Evolutionary conservation across 371 early-diverging fungal species (phyloP).

Genomic region (Choanephora cucurbitarum): DNA sequence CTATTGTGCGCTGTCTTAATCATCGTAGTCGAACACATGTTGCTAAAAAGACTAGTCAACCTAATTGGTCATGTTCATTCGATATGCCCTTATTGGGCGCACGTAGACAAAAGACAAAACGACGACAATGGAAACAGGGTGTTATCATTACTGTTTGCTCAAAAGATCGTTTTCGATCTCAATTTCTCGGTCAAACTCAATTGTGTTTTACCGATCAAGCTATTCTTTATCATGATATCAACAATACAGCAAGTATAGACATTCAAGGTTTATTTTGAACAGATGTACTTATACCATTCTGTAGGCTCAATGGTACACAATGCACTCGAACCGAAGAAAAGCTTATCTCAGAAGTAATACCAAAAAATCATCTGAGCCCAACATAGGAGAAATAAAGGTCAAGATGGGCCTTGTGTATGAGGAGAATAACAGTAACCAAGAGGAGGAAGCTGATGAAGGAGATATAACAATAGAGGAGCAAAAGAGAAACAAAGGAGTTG

Average conservation of each 20-base stretch:
- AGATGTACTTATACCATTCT: no score
- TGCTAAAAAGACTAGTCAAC: constrained; percentile 57
- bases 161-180: constrained; percentile 45
- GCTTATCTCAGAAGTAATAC: neutral
- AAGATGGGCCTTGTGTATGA: constrained; percentile 4
- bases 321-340: neutral
- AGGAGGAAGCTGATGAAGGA: neutral
- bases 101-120: constrained; percentile 6
- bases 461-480: neutral
- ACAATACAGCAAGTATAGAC: constrained; percentile 7
- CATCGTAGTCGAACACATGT: constrained; percentile 61
- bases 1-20: constrained; percentile 50
- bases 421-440: neutral
- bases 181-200: constrained; percentile 55
- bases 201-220: constrained; percentile 29
- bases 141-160: constrained; percentile 37
- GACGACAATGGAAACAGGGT: constrained; percentile 13
- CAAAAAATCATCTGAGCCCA: neutral
- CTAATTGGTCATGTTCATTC: constrained; percentile 66
- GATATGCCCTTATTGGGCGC: constrained; percentile 35
- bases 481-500: neutral
- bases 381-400: constrained; percentile 9
- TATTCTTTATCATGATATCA: constrained; percentile 5
- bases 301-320: constrained; percentile 2
- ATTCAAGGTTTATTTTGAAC: neutral